These are phyloP conservation scores for Cymbopogon citratus DNA, from an alignment of 176 grass and related monocot species.

Conservation along the genomic window DNA sequence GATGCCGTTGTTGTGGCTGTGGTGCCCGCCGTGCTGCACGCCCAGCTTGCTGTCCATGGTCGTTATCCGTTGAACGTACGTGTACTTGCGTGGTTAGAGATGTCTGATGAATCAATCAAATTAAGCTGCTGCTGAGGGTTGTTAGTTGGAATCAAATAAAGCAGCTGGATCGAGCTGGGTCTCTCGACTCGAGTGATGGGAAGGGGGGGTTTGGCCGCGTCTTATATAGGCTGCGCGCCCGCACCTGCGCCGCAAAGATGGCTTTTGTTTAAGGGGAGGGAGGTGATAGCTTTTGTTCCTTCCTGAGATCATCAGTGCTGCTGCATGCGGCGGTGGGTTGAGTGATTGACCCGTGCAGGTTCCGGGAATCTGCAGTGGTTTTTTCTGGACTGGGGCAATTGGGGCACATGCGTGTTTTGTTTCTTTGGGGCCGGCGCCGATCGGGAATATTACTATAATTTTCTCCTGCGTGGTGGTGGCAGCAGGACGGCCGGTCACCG, in stretches of 20 bases:
- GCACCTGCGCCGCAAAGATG: constrained; percentile 1
- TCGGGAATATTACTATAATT: background rate
- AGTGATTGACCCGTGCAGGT: constrained; percentile 21
- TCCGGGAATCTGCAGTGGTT: constrained; percentile 26
- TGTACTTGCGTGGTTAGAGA: background rate
- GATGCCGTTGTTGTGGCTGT: constrained; percentile 9
- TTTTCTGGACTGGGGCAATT: background rate
- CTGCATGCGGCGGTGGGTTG: background rate
- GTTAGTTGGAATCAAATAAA: background rate
- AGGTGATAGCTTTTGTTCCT: constrained; percentile 18
- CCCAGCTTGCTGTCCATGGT: constrained; percentile 43
- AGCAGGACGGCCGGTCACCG: constrained; percentile 26
- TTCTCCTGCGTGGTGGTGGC: background rate
- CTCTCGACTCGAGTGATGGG: background rate
- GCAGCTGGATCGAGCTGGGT: background rate
- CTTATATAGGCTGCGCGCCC: constrained; percentile 29
- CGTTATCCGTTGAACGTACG: background rate
- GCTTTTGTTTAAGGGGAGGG: background rate
- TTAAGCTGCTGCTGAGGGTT: background rate
- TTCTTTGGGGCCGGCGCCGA: no score
- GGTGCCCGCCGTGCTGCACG: constrained; percentile 27
- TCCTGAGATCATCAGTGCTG: background rate
- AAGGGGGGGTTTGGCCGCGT: background rate
- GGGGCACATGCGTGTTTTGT: constrained; percentile 25
- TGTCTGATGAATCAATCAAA: background rate